Conservation (phyloP, 192 early-diverging fungal species). For the Backusella circina region DNA sequence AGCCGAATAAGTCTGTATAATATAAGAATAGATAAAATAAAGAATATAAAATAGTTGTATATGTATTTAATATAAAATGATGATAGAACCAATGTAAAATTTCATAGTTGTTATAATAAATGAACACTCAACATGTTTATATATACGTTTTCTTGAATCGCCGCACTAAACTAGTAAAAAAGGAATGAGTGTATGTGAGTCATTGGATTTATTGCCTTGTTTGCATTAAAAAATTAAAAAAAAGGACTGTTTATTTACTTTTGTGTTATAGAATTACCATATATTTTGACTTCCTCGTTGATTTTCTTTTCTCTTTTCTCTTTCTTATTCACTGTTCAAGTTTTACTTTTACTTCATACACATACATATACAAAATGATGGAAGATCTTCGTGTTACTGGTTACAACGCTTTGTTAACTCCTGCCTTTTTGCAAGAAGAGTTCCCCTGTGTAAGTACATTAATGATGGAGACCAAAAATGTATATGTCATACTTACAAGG, state of each 20-base stretch:
- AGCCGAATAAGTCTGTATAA: neutral
- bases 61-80: neutral
- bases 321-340: neutral
- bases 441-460: conserved; percentile 58
- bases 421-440: conserved; percentile 87
- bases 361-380: conserved; percentile 22
- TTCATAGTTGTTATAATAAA: neutral
- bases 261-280: neutral
- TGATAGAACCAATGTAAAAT: neutral
- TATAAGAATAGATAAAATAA: neutral
- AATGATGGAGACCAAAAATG: neutral
- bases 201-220: conserved; percentile 1
- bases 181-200: conserved; percentile 8
- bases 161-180: neutral
- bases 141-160: conserved; percentile 5
- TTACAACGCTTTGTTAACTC: conserved; percentile 85
- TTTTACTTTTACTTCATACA: neutral
- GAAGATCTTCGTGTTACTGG: conserved; percentile 88
- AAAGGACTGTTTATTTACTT: neutral
- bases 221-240: conserved; percentile 1
- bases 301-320: neutral
- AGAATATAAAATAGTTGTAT: neutral
- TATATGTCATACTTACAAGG: neutral
- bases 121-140: neutral
- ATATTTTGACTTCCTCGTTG: neutral